Percentiles rank a stretch among this genome's conserved stretches.
Evolutionary conservation across 2,329 filamentous ascomycete species (phyloP).

Genomic region (Trichophyton verrucosum): DNA sequence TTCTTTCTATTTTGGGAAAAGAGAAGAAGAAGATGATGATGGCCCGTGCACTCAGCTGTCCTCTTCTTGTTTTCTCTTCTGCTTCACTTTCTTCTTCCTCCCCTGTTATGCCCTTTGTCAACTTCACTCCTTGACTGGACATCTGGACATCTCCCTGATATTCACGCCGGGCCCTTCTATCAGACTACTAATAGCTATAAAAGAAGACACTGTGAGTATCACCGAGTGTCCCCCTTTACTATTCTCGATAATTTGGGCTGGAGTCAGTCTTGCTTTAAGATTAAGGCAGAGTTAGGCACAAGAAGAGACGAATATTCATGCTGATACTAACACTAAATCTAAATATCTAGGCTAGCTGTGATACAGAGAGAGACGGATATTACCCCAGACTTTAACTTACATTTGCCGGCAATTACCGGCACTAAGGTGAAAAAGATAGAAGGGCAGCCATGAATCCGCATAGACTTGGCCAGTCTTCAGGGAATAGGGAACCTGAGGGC

Average conservation of each 20-base stretch:
- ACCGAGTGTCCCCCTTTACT: not conserved
- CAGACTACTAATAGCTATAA: not conserved
- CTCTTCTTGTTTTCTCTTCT: not conserved
- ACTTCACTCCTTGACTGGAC: not conserved
- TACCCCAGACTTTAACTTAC: not conserved
- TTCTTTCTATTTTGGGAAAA: not conserved
- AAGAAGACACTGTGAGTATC: not conserved
- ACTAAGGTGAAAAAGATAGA: not conserved
- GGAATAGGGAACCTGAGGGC: not conserved
- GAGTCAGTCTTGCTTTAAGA: not conserved
- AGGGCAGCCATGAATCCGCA: not conserved
- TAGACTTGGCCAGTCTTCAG: not conserved
- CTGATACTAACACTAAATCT: not conserved
- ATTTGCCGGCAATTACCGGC: not conserved
- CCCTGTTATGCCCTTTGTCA: not conserved
- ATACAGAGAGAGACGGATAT: not conserved
- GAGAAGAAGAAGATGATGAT: not conserved
- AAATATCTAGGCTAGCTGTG: not conserved
- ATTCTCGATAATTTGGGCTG: not conserved
- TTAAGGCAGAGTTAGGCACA: not conserved
- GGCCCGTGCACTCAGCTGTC: not conserved
- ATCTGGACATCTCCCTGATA: not conserved
- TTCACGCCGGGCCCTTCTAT: not conserved
- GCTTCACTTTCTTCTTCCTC: not conserved
- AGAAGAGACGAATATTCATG: not conserved